phyloP scores from a whole-genome alignment of 2,329 filamentous ascomycete genomes.

The Torrubiella hemipterigena region DNA sequence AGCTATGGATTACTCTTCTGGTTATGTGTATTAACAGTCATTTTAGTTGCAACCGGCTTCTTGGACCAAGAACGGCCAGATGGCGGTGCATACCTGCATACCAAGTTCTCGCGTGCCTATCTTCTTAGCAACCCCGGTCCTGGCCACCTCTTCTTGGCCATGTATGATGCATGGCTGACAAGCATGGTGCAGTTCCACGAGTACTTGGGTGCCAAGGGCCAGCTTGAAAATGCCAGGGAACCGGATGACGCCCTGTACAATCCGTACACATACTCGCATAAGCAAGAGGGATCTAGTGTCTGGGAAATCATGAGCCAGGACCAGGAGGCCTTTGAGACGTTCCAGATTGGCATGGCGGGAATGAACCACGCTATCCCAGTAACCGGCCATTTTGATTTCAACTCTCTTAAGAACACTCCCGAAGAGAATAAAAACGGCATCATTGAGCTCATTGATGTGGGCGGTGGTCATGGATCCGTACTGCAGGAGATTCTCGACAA shows the following conservation, averaged over 20 bases:
- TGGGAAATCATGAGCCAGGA: slow-evolving; percentile 20
- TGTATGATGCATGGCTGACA: slow-evolving; percentile 21
- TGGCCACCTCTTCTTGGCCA: slow-evolving; percentile 17
- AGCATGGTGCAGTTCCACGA: slow-evolving; percentile 21
- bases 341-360: slow-evolving; percentile 19
- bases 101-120: slow-evolving; percentile 18
- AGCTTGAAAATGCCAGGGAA: slow-evolving; percentile 10
- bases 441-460: slow-evolving; percentile 18
- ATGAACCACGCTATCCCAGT: slow-evolving; percentile 19
- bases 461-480: slow-evolving; percentile 17
- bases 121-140: slow-evolving; percentile 14
- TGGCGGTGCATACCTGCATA: slow-evolving; percentile 17
- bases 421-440: slow-evolving; percentile 9
- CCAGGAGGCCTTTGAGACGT: slow-evolving; percentile 14
- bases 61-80: slow-evolving; percentile 14
- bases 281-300: slow-evolving; percentile 19
- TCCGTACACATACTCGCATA: slow-evolving; percentile 17
- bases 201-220: slow-evolving; percentile 13
- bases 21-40: no score
- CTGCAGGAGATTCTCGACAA: slow-evolving; percentile 17
- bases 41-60: slow-evolving; percentile 16
- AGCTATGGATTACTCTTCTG: no score
- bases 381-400: slow-evolving; percentile 19
- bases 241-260: slow-evolving; percentile 16
- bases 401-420: slow-evolving; percentile 11